Percentiles rank a stretch among this genome's conserved stretches.
Evolutionary conservation across 2,329 filamentous ascomycete genomes (phyloP).

Genomic region (Talaromyces sp.): DNA sequence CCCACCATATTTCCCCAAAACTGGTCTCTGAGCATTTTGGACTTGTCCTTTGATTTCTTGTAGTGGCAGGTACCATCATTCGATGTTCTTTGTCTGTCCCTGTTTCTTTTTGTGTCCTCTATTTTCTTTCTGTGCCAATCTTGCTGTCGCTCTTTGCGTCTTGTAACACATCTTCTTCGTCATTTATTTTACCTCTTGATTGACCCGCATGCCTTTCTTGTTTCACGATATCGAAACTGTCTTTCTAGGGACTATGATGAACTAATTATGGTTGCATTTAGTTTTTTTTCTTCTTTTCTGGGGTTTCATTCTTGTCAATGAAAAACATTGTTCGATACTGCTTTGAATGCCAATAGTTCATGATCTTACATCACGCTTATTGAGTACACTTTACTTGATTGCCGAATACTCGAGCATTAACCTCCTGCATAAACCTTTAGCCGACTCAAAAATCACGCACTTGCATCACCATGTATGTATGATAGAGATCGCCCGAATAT

Average conservation of each 20-base stretch:
- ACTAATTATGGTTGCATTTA: slow-evolving; percentile 5
- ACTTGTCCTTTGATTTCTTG: slow-evolving; percentile 14
- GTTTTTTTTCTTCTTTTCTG: neutral
- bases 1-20: slow-evolving; percentile 8
- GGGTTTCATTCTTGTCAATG: neutral
- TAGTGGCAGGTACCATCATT: slow-evolving; percentile 23
- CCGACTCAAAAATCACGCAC: neutral
- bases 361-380: too few relatives aligned
- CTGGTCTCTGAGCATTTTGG: slow-evolving; percentile 7
- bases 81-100: slow-evolving; percentile 2
- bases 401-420: neutral
- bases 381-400: neutral
- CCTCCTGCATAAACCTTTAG: neutral
- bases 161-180: slow-evolving; percentile 11
- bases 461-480: neutral
- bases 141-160: neutral
- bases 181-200: slow-evolving; percentile 8
- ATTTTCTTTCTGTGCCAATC: neutral
- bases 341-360: neutral
- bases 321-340: neutral
- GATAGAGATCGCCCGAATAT: neutral
- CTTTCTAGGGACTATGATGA: slow-evolving; percentile 8
- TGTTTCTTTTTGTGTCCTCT: slow-evolving; percentile 8
- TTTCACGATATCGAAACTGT: slow-evolving; percentile 4
- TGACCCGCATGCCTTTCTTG: neutral